Percentiles rank a stretch among this genome's conserved stretches.
These are phyloP conservation scores for Melanomma pulvis-pyrius DNA, from an alignment of 495 filamentous ascomycete species.

Conservation along the genomic window DNA sequence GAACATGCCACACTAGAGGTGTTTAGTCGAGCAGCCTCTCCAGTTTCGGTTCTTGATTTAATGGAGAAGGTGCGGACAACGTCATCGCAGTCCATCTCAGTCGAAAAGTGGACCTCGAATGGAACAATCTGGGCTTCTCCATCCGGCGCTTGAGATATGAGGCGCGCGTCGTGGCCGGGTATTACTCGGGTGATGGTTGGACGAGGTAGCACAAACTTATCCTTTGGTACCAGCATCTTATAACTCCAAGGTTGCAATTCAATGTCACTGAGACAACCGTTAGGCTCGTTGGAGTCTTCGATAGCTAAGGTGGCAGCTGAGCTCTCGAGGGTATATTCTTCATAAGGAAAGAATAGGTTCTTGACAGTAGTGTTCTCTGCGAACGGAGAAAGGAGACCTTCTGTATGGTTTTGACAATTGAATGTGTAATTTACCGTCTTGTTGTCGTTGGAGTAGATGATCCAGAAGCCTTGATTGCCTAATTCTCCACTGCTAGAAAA, in stretches of 20 bases:
- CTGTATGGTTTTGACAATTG: slow-evolving; percentile 55
- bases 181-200: slow-evolving; percentile 69
- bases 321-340: slow-evolving; percentile 54
- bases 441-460: slow-evolving; percentile 68
- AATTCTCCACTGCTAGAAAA: slow-evolving; percentile 46
- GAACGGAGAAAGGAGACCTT: slow-evolving; percentile 63
- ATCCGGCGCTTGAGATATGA: slow-evolving; percentile 54
- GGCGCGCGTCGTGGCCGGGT: slow-evolving; percentile 65
- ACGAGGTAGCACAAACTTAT: slow-evolving; percentile 53
- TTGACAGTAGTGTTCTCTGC: slow-evolving; percentile 59
- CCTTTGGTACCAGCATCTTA: slow-evolving; percentile 63
- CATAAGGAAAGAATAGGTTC: slow-evolving; percentile 69
- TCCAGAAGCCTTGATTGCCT: slow-evolving; percentile 64
- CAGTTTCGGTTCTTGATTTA: slow-evolving; percentile 56
- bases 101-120: slow-evolving; percentile 62
- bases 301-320: slow-evolving; percentile 48
- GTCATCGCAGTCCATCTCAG: slow-evolving; percentile 63
- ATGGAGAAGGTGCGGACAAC: slow-evolving; percentile 52
- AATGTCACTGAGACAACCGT: slow-evolving; percentile 61
- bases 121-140: slow-evolving; percentile 53
- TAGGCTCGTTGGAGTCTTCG: slow-evolving; percentile 51
- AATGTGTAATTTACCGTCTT: slow-evolving; percentile 61
- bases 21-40: slow-evolving; percentile 49
- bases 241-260: slow-evolving; percentile 62
- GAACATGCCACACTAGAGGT: slow-evolving; percentile 51